A percentile compares a stretch with the other conserved stretches of the same genome.
phyloP scores from a whole-genome alignment of 352 stramenopile species.

The Elongisporangium prolatum region DNA sequence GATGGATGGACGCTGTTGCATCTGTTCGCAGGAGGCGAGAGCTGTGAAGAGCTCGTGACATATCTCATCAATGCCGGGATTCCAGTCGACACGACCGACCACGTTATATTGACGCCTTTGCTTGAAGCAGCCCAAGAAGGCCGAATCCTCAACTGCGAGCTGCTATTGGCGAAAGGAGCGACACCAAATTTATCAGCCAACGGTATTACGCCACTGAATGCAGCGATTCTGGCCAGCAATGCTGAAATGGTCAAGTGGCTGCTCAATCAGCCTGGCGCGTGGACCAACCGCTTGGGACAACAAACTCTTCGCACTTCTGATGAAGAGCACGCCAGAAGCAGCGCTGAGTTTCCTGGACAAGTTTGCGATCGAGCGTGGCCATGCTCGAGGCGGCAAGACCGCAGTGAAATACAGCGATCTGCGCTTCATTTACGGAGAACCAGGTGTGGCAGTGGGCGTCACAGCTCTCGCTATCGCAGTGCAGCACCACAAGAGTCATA shows the following conservation, averaged over 20 bases:
- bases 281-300: neutral
- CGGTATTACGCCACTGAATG: neutral
- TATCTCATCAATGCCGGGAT: neutral
- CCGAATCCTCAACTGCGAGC: neutral
- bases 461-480: neutral
- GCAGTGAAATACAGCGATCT: neutral
- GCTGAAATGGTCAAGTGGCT: neutral
- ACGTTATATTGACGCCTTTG: neutral
- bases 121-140: neutral
- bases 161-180: neutral
- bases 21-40: constrained; percentile 12
- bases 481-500: neutral
- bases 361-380: neutral
- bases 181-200: neutral
- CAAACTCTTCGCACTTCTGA: neutral
- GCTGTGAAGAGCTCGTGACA: constrained; percentile 7
- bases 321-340: neutral
- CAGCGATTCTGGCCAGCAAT: neutral
- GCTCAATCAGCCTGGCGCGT: neutral
- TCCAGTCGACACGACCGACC: neutral
- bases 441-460: neutral
- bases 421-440: neutral
- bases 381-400: neutral
- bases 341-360: neutral
- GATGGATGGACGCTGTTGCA: constrained; percentile 16